phyloP scores from a whole-genome alignment of 306 rosid genomes.

The Crotalaria pallida region DNA sequence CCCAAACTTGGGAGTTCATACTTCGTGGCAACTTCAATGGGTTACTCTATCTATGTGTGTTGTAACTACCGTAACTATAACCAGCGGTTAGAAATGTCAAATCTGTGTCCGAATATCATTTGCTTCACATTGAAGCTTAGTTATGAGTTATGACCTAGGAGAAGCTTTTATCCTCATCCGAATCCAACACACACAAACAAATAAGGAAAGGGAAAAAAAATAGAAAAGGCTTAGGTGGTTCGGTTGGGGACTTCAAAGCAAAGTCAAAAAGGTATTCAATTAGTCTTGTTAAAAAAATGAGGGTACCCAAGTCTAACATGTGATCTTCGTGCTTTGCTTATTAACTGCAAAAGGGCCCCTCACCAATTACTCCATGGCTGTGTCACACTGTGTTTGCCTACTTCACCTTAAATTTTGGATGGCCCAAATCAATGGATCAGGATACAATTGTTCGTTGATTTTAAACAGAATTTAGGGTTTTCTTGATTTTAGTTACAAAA shows the following conservation, averaged over 20 bases:
- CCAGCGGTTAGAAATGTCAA: neutral
- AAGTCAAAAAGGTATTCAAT: conserved; percentile 9
- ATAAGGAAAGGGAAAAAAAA: neutral
- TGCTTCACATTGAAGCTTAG: conserved; percentile 16
- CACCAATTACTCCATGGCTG: neutral
- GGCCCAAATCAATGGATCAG: too few relatives aligned
- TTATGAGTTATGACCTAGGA: too few relatives aligned
- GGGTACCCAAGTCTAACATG: conserved; percentile 1
- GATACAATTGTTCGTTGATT: too few relatives aligned
- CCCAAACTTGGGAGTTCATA: neutral
- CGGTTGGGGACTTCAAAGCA: neutral
- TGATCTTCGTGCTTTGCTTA: conserved; percentile 10
- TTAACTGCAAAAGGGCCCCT: conserved; percentile 22
- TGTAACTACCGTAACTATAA: neutral
- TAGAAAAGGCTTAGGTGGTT: neutral
- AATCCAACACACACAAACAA: neutral
- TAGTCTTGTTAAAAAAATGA: conserved; percentile 15
- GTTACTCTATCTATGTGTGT: neutral
- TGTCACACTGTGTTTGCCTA: too few relatives aligned
- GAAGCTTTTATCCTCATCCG: neutral
- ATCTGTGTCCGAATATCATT: conserved; percentile 10
- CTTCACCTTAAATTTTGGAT: too few relatives aligned
- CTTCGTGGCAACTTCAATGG: neutral
- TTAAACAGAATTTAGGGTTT: too few relatives aligned
- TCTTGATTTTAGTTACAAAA: too few relatives aligned